Evolutionary conservation across 2,329 filamentous ascomycete species (phyloP), one percentile per base, ranked within the genome.

Genomic region (Trichoderma koningiopsis): DNA sequence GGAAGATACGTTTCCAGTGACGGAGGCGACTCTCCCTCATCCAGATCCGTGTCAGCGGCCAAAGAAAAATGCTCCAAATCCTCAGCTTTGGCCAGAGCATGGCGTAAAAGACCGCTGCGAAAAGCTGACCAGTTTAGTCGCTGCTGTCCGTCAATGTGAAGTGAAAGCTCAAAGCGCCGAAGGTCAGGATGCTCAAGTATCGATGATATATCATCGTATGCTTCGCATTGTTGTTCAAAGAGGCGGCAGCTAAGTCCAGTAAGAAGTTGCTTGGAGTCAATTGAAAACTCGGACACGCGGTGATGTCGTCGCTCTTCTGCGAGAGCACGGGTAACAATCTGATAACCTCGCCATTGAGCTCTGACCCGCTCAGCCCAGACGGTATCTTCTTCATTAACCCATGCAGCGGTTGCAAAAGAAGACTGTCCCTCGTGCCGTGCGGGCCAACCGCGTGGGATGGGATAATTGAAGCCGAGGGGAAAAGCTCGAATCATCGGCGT

Each of bases 401-500:
- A 56, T 40, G 61, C 49, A 2, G 49, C 33, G 2, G 24, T 31
- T 5, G 19, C 33, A 0, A 52, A 35, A 52, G 43, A 2, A 56
- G 27, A 2, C 2, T 55, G 11, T 31, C 2, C 2, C 2, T 77
- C 76, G 19, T 74, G 2, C 10, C 43, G 59, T 13, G 11, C 5
- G 19, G 52, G 59, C 59, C 43, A 62, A 2, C 59, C 27, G 4
- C 43, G 75, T 1, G 79, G 77, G 10, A 80, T 72, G 0, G 79
- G 78, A 68, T 83, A 82, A 22, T 78, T 78, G 47, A 84, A 81
- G 4, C 79, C 79, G 1, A 69, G 56, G 0, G 81, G 80, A 14
- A 83, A 77, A 3, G 76, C 75, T 5, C 81, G 80, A 47, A 82
- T 80, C 72, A 80, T 81, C 1, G 82, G 82, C 0, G 82, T 83